A percentile compares a stretch with the other conserved stretches of the same genome.
phyloP scores from a whole-genome alignment of 352 stramenopile genomes.

The Globisporangium megalacanthum region DNA sequence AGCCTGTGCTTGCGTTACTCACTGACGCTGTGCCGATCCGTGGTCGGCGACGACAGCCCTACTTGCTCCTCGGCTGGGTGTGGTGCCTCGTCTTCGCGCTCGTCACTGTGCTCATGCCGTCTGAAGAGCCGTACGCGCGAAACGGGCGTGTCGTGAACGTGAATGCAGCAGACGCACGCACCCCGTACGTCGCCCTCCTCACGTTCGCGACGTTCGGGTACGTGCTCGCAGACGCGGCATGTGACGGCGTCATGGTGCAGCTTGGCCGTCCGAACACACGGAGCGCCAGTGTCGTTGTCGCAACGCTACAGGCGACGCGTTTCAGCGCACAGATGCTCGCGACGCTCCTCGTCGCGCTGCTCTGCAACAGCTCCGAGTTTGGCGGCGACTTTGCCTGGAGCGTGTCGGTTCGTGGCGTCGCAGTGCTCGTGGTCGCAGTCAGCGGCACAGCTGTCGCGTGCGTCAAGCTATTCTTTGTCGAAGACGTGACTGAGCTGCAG shows the following conservation, averaged over 20 bases:
- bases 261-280: slow-evolving; percentile 18
- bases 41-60: slow-evolving; percentile 34
- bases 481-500: slow-evolving; percentile 17
- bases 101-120: slow-evolving; percentile 24
- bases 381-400: slow-evolving; percentile 48
- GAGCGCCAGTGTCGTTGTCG: slow-evolving; percentile 17
- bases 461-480: slow-evolving; percentile 24
- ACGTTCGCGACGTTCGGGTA: slow-evolving; percentile 41
- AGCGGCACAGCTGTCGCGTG: slow-evolving; percentile 15
- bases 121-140: slow-evolving; percentile 34
- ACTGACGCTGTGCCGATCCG: slow-evolving; percentile 48
- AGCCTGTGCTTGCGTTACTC: slow-evolving; percentile 39
- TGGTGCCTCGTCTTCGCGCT: slow-evolving; percentile 43
- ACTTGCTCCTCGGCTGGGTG: slow-evolving; percentile 48
- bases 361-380: slow-evolving; percentile 50
- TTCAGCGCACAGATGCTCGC: slow-evolving; percentile 32
- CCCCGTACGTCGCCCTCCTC: slow-evolving; percentile 47
- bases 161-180: slow-evolving; percentile 23
- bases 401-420: slow-evolving; percentile 37
- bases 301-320: slow-evolving; percentile 29
- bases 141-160: slow-evolving; percentile 28
- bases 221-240: slow-evolving; percentile 37
- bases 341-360: slow-evolving; percentile 39
- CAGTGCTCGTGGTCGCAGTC: slow-evolving; percentile 28
- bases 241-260: slow-evolving; percentile 42